A percentile compares a stretch with the other conserved stretches of the same genome.
Evolutionary conservation across 805 yeast genomes (phyloP).

Genomic region (Hanseniaspora jakobsenii): DNA sequence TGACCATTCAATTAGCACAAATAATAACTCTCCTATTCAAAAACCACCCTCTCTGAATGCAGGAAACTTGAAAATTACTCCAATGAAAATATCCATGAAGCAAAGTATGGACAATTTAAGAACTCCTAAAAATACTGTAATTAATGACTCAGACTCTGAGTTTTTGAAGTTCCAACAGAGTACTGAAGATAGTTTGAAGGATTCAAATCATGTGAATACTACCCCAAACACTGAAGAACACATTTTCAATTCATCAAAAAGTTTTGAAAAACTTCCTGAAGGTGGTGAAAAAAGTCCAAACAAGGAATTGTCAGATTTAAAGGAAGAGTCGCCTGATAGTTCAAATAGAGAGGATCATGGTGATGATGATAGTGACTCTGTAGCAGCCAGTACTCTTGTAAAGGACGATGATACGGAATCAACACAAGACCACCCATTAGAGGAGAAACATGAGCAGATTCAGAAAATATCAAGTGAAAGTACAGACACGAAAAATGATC

Average conservation of each 20-base stretch:
- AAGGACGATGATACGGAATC: too few relatives aligned
- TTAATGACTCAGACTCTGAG: conserved; percentile 1
- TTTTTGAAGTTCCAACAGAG: conserved; percentile 13
- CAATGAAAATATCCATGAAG: conserved; percentile 5
- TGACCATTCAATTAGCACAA: neutral
- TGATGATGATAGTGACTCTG: too few relatives aligned
- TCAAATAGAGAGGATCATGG: too few relatives aligned
- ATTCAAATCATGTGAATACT: neutral
- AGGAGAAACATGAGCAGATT: too few relatives aligned
- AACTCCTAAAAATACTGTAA: neutral
- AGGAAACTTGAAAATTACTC: conserved; percentile 3
- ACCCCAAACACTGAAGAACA: neutral
- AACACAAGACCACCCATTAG: too few relatives aligned
- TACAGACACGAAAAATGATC: too few relatives aligned
- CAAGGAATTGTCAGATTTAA: too few relatives aligned
- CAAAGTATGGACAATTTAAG: neutral
- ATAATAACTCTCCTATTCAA: neutral
- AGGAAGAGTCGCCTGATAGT: too few relatives aligned
- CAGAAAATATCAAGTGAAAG: too few relatives aligned
- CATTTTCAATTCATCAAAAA: neutral
- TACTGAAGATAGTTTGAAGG: neutral
- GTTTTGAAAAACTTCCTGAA: neutral
- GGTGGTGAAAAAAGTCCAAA: too few relatives aligned
- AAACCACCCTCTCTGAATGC: neutral
- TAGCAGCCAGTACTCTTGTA: too few relatives aligned